These are phyloP conservation scores for Cordia subcordata DNA, from an alignment of 257 asterid genomes.

Conservation along the genomic window DNA sequence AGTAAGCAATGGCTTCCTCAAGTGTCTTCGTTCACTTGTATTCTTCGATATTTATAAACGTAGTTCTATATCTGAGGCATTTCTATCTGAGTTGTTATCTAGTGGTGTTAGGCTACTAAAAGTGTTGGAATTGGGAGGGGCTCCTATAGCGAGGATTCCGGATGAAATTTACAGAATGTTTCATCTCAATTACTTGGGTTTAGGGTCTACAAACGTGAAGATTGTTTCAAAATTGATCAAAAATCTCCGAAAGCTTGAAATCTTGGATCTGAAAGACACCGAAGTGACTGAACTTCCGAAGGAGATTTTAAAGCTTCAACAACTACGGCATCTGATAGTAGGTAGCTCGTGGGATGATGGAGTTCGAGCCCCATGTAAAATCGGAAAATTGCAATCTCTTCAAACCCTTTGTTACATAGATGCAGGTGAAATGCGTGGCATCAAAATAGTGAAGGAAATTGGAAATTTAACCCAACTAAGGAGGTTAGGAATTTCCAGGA, in stretches of 20 bases:
- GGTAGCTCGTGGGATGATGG: conserved; percentile 1
- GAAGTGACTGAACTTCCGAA: conserved; percentile 12
- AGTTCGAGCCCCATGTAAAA: conserved; percentile 12
- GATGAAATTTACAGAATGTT: conserved; percentile 11
- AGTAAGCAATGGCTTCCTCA: not conserved
- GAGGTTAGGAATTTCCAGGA: conserved; percentile 18
- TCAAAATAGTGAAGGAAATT: conserved; percentile 12
- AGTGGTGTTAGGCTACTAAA: conserved; percentile 15
- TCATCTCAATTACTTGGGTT: conserved; percentile 20
- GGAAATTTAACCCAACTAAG: conserved; percentile 22
- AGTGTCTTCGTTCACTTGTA: conserved; percentile 4
- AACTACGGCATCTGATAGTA: conserved; percentile 16
- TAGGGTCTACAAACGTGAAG: conserved; percentile 12
- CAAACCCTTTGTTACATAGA: conserved; percentile 10
- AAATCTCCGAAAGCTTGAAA: conserved; percentile 21
- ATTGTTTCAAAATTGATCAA: conserved; percentile 14
- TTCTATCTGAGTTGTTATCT: conserved; percentile 4
- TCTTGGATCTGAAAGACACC: conserved; percentile 18
- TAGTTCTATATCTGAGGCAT: not conserved
- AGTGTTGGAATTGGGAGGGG: conserved; percentile 15
- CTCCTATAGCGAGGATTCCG: conserved; percentile 9
- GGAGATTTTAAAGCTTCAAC: conserved; percentile 15
- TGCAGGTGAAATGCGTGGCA: conserved; percentile 6
- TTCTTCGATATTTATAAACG: not conserved
- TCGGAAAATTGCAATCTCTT: conserved; percentile 16